Percentiles rank a stretch among this genome's conserved stretches.
Evolutionary conservation across 768 basidiomycete genomes (phyloP).

Genomic region (Leccinum olivaceopallidum): DNA sequence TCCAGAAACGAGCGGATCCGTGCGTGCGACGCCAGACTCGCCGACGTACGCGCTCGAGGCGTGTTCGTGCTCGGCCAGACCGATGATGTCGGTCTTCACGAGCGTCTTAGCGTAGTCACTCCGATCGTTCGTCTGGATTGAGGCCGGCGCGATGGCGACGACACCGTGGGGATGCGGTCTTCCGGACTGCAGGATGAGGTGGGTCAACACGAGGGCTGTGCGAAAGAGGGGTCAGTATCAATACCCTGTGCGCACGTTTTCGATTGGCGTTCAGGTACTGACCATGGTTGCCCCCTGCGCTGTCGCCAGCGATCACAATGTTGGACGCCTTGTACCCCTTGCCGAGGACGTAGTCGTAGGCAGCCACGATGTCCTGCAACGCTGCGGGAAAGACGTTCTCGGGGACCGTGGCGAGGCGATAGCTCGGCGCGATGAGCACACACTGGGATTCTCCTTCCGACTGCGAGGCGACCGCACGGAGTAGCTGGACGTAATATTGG

Average conservation of each 20-base stretch:
- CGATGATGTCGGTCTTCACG: slow-evolving; percentile 2
- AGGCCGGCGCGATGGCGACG: slow-evolving; percentile 52
- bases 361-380: slow-evolving; percentile 26
- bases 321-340: slow-evolving; percentile 26
- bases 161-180: slow-evolving; percentile 52
- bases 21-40: slow-evolving; percentile 6
- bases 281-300: slow-evolving; percentile 30
- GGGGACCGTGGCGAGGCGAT: slow-evolving; percentile 24
- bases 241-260: neutral
- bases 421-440: slow-evolving; percentile 24
- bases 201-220: slow-evolving; percentile 25
- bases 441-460: slow-evolving; percentile 1
- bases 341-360: slow-evolving; percentile 27
- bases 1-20: slow-evolving; percentile 23
- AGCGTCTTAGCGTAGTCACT: slow-evolving; percentile 8
- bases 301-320: slow-evolving; percentile 23
- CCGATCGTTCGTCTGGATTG: slow-evolving; percentile 7
- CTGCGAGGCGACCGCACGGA: slow-evolving; percentile 8
- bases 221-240: neutral
- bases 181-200: slow-evolving; percentile 51
- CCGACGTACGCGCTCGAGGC: slow-evolving; percentile 11
- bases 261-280: neutral
- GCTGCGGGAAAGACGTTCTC: slow-evolving; percentile 26
- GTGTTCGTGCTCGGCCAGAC: neutral
- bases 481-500: slow-evolving; percentile 8